These are phyloP conservation scores for Dictyostelium citrinum DNA, from an alignment of 78 protist species.

Conservation along the genomic window DNA sequence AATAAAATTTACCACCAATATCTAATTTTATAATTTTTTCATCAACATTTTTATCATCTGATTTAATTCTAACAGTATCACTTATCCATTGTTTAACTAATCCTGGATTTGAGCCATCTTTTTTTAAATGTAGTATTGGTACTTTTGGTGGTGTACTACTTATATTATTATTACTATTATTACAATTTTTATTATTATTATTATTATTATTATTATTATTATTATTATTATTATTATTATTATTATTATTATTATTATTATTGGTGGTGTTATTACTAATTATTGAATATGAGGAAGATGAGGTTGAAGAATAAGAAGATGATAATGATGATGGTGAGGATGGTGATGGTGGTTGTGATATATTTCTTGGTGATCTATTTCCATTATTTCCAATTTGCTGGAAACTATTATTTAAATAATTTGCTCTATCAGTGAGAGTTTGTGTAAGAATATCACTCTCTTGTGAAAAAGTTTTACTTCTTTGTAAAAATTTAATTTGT, in stretches of 20 bases:
- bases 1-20: conserved; percentile 77
- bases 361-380: neutral
- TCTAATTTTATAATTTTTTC: conserved; percentile 54
- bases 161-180: neutral
- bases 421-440: neutral
- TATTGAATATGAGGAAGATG: neutral
- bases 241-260: too few species aligned
- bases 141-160: neutral
- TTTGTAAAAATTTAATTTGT: neutral
- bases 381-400: neutral
- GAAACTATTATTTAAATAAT: neutral
- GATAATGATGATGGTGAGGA: neutral
- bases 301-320: neutral
- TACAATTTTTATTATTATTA: neutral
- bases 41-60: neutral
- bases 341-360: neutral
- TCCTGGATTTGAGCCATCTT: neutral
- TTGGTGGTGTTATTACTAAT: too few species aligned
- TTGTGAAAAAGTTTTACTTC: conserved; percentile 20
- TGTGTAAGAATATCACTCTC: conserved; percentile 13
- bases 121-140: conserved; percentile 29
- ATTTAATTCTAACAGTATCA: conserved; percentile 32
- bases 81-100: conserved; percentile 42
- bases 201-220: too few species aligned
- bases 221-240: too few species aligned